A percentile compares a stretch with the other conserved stretches of the same genome.
Conservation (phyloP, 2,329 filamentous ascomycete species). For the Botrytis pseudocinerea region DNA sequence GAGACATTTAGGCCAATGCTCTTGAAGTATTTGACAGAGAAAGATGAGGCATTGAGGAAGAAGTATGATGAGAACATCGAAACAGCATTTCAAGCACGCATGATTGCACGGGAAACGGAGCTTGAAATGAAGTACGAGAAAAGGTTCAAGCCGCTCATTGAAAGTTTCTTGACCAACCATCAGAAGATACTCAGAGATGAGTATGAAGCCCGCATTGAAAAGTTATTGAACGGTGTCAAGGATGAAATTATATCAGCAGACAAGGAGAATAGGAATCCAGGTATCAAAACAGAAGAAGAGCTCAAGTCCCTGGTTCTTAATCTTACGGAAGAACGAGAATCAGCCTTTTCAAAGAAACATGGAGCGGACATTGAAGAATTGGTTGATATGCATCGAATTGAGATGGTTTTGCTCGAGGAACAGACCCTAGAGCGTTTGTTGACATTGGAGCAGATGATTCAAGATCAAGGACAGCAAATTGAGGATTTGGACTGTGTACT, state of each 20-base stretch:
- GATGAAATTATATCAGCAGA: conserved; percentile 2
- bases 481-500: conserved; percentile 15
- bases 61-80: conserved; percentile 6
- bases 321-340: background rate
- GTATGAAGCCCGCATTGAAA: conserved; percentile 13
- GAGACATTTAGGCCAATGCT: conserved; percentile 19
- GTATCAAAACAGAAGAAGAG: conserved; percentile 12
- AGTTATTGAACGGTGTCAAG: background rate
- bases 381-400: background rate
- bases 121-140: conserved; percentile 20
- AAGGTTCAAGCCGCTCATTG: conserved; percentile 15
- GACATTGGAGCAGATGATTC: background rate
- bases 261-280: background rate
- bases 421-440: conserved; percentile 3
- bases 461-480: conserved; percentile 7
- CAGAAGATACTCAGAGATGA: conserved; percentile 8
- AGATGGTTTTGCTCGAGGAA: conserved; percentile 17
- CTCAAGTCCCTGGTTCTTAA: background rate
- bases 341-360: background rate
- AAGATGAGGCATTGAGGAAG: conserved; percentile 9
- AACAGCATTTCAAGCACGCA: background rate
- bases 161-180: conserved; percentile 11
- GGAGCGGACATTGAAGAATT: conserved; percentile 6
- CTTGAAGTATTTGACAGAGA: conserved; percentile 1
- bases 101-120: conserved; percentile 5